Base-by-base conservation (phyloP, 2,329 filamentous ascomycete species). In the Aspergillus oerlinghausenensis region DNA sequence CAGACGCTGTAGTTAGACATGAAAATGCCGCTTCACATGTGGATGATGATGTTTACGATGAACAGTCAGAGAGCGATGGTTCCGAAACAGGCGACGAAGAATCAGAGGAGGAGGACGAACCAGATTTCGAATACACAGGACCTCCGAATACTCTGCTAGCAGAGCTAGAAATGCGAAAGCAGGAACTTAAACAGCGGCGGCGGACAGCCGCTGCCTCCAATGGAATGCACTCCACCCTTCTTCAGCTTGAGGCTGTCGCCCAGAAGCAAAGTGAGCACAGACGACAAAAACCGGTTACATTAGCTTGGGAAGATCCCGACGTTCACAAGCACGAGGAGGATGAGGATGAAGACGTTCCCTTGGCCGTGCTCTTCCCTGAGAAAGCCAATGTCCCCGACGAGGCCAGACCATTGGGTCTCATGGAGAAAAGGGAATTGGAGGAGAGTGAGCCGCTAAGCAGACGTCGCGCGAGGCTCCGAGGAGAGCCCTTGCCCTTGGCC, bases 91-190 rank as follows among this genome's bases (percentile, higher is more conserved):
- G 68, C 50, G 63, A 64, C 49, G 55, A 51, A 62, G 57, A 62
- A 61, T 56, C 57, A 5, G 63, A 62, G 54, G 75, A 77, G 3
- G 79, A 80, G 26, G 75, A 26, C 25, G 25, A 79, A 25, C 79
- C 75, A 17, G 71, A 68, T n/a, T 62, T 64, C 17, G 70, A 70
- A 1, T 88, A 84, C 60, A 81, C 86, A 53, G 90, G 89, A 0
- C 83, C 87, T 3, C 94, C 94, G 0, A 96, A 92, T 1, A 99
- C 94, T 0, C 81, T 99, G 0, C 83, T 99, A 25, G 94, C 94
- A 0, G 94, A 99, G 71, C 79, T 99, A 7, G 91, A 97, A 70
- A 77, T 96, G 61, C 88, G 94, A 51, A 97, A 99, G 71, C 87
- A 90, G 58, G 89, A 96, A 65, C 88, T 95, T 66, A 92, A 90